Conservation (phyloP, 805 yeast genomes). For the Limtongia smithiae region DNA sequence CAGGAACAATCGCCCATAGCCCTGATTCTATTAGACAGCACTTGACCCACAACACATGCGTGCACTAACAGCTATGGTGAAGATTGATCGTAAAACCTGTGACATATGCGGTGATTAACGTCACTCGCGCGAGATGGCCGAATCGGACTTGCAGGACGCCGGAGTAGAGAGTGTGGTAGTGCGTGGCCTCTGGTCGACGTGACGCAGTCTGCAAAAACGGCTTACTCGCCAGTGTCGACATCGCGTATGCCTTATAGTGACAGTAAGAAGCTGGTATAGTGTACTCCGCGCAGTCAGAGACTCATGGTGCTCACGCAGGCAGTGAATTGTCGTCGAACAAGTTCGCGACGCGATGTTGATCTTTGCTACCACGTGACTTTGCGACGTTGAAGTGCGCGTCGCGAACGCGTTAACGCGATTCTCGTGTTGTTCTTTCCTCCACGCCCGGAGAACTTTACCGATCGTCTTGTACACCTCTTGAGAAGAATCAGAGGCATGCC, state of each 20-base stretch:
- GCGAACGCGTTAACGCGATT: no score
- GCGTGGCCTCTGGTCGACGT: constrained; percentile 26
- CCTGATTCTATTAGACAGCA: constrained; percentile 2
- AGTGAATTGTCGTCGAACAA: no score
- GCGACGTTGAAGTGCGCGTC: no score
- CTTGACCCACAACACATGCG: background rate
- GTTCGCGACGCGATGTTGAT: no score
- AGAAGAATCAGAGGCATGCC: no score
- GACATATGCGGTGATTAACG: constrained; percentile 11
- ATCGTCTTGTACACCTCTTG: no score
- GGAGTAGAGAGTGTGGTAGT: constrained; percentile 27
- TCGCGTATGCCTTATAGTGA: background rate
- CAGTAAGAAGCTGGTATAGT: no score
- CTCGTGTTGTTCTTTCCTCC: no score
- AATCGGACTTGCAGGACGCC: constrained; percentile 29
- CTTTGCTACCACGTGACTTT: no score
- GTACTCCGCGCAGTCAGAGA: no score
- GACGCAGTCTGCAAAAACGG: constrained; percentile 24
- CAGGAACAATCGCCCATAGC: constrained; percentile 15
- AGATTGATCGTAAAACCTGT: constrained; percentile 3
- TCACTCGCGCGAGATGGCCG: constrained; percentile 17
- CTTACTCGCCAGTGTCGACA: background rate
- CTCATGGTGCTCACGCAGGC: no score
- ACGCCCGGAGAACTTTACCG: no score
- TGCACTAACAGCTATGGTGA: constrained; percentile 20